Conservation (phyloP, 805 yeast genomes). For the Tetrapisispora iriomotensis region DNA sequence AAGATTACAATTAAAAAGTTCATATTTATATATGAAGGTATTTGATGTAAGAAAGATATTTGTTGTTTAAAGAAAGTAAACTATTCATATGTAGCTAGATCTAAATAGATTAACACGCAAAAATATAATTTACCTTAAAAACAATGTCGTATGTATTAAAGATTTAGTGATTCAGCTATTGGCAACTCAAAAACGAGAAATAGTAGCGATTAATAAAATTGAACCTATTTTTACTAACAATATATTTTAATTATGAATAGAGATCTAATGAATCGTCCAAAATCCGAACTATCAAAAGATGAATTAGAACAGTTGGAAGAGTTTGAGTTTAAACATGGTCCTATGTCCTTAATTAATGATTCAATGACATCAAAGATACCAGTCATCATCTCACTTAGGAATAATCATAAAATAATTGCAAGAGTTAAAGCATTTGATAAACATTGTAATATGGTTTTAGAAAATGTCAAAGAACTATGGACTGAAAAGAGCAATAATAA, state of each 20-base stretch:
- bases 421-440: constrained; percentile 91
- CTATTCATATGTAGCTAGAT: too few relatives aligned
- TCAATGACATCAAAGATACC: constrained; percentile 68
- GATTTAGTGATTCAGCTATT: too few relatives aligned
- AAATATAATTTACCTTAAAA: not conserved
- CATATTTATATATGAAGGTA: too few relatives aligned
- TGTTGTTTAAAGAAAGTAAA: too few relatives aligned
- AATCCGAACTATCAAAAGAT: constrained; percentile 66
- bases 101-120: too few relatives aligned
- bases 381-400: constrained; percentile 80
- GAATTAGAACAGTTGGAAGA: constrained; percentile 81
- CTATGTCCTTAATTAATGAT: constrained; percentile 76
- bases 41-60: too few relatives aligned
- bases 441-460: constrained; percentile 88
- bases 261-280: constrained; percentile 62
- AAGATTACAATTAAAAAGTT: too few relatives aligned
- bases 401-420: constrained; percentile 85
- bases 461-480: constrained; percentile 77
- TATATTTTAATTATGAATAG: constrained; percentile 26
- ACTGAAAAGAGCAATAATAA: constrained; percentile 66
- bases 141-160: constrained; percentile 6
- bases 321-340: constrained; percentile 83
- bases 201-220: not conserved
- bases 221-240: constrained; percentile 6
- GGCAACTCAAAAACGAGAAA: not conserved